Evolutionary conservation across 306 rosid species (phyloP), one percentile per base, ranked within the genome.

Genomic region (Gynostemma pentaphyllum): DNA sequence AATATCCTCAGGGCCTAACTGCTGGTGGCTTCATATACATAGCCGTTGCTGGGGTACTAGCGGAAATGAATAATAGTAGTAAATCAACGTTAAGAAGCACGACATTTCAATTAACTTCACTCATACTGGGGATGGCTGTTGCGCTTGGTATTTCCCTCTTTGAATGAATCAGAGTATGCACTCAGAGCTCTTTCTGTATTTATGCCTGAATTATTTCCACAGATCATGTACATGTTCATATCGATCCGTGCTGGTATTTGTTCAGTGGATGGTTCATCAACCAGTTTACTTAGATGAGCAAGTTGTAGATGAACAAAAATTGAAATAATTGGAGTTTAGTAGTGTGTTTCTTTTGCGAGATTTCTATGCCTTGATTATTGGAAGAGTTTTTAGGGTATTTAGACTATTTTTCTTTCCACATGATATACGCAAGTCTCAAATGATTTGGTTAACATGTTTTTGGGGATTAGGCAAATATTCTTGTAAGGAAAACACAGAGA

Each of bases 21-120:
- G 98, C 96, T 0, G 98, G 98, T 59, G 98, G 98, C 57, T 92
- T 92, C 70, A 86, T 92, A 74, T 92, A 92, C 85, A 92, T 92
- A 9, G 88, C 96, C 18, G 88, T 92, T 39, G 97, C 95, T 0
- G 98, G 98, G 42, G 98, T 92, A 66, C 95, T 92, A 60, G 98
- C 94, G 22, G 98, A 92, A 80, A 84, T 81, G 94, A 91, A 91
- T 67, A 86, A 34, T 85, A 85, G 27, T 24, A 87, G 88, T 36
- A 81, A 66, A 14, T 67, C 95, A 8, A 80, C 96, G 3, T 52
- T 92, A 65, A 82, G 72, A 88, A 79, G 76, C 62, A 78, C 82
- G 12, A 61, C 50, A 5, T 12, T 68, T 50, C 96, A 92, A 15
- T 67, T 92, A 79, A 72, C 80, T 59, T 86, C 98, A 9, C 77